Base-by-base conservation (phyloP, 2,329 filamentous ascomycete species). In the Calonectria pteridis region DNA sequence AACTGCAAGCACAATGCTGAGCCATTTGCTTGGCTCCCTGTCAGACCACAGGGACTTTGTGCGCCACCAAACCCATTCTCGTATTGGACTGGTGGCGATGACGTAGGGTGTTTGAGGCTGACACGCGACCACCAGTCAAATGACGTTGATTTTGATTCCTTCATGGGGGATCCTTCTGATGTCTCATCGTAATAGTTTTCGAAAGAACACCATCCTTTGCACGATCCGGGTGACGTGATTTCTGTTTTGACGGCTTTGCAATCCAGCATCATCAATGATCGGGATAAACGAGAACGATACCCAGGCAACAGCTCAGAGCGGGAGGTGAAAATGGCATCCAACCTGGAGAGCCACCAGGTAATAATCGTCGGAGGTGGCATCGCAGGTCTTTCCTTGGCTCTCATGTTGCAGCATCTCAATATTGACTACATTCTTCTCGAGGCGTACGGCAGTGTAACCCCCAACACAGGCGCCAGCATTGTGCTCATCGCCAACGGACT, bases 381-480 rank as follows among this genome's bases (percentile, higher is more conserved):
- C 10, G 35, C 55, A 18, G 55, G 55, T 20, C n/a, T 62, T 3
- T 20, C 14, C 9, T 11, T 62, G 16, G 55, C 55, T 6, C 23
- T 62, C 13, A 62, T 62, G 35, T 5, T 62, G 6, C 55, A 62
- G 13, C 55, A 62, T 20, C 23, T 62, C 23, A 40, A 40, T 18
- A 62, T 62, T 16, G 35, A 62, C 35, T 62, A 62, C 55, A 20
- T 62, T 62, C 33, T 62, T 26, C 55, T 62, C 7, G 55, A 62
- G 16, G 33, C 55, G 2, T 29, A 62, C 23, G 6, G 23, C 4
- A 62, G 23, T 16, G 20, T 62, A 18, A 40, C 33, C 10, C 55
- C 55, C 6, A 40, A 40, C n/a, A 37, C 9, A 5, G 55, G 55
- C 13, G 55, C 55, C n/a, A 62, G 55, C 4, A 62, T 62, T 37